A percentile compares a stretch with the other conserved stretches of the same genome.
phyloP scores from a whole-genome alignment of 2,329 filamentous ascomycete genomes.

The Diaporthe sp. region DNA sequence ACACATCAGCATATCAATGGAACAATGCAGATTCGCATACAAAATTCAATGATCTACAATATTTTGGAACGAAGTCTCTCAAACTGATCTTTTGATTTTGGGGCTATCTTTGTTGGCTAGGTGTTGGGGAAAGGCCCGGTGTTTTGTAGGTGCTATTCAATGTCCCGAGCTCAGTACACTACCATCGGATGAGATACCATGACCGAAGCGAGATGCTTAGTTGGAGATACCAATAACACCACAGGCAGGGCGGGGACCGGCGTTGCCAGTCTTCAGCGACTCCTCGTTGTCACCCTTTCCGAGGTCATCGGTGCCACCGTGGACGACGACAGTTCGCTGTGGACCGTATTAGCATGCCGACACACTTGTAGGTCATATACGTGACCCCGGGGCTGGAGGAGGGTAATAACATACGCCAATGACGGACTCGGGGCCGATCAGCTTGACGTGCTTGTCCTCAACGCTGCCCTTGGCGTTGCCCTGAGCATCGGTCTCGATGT shows the following conservation, averaged over 20 bases:
- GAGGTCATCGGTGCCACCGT: constrained; percentile 96
- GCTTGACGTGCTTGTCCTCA: constrained; percentile 87
- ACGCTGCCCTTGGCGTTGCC: constrained; percentile 89
- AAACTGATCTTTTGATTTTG: background rate
- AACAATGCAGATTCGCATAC: background rate
- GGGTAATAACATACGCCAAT: constrained; percentile 78
- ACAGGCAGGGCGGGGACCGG: constrained; percentile 92
- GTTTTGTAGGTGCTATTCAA: background rate
- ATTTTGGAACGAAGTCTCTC: background rate
- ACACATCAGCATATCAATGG: background rate
- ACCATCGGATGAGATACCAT: background rate
- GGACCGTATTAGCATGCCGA: constrained; percentile 14
- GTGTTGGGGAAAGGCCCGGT: background rate
- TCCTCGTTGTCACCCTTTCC: constrained; percentile 93
- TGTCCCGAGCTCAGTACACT: background rate
- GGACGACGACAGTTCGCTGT: constrained; percentile 93
- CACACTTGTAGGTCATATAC: background rate
- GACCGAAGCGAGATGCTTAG: constrained; percentile 58
- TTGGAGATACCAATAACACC: constrained; percentile 93
- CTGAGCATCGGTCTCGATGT: constrained; percentile 94
- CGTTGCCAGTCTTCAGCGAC: constrained; percentile 98
- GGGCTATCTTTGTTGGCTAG: background rate
- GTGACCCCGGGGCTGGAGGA: background rate
- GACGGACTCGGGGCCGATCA: constrained; percentile 95
- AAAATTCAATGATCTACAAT: too few species aligned